Base-by-base conservation (phyloP, 768 basidiomycete genomes). In the Leucocoprinus birnbaumii region DNA sequence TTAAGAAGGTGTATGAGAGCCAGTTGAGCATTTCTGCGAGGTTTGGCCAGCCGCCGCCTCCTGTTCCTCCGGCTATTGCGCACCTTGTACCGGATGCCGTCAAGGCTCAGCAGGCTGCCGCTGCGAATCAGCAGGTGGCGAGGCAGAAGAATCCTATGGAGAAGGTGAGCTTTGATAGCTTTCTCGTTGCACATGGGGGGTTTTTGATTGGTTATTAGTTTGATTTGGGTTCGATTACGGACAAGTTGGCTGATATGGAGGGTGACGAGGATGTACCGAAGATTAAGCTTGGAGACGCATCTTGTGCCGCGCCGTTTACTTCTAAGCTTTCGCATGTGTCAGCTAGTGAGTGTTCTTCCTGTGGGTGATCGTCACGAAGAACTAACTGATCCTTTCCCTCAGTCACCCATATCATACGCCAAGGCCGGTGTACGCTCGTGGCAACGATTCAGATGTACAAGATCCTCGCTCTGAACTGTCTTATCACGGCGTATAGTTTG, bases 401-500 rank as follows among this genome's bases (percentile, higher is more conserved):
- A 95, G 94, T 99, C 63, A 89, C 91, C 18, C 94, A 96, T 66
- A 98, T 99, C 68, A 97, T 99, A 61, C 86, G 97, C 18, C 97
- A 98, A 72, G 97, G 97, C 21, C 91, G 97, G 25, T 98, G 97
- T 75, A 99, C 97, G 1, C 84, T 99, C 16, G 97, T 98, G 43
- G 97, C 97, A 2, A 99, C 97, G 2, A 89, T 96, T 51, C 97
- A 99, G 73, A 99, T 99, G 97, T 99, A 98, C 84, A 97, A 98
- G 77, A 99, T 99, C 61, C 77, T 99, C 35, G 97, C 96, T 1
- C 74, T 99, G 53, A 99, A 98, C 67, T 98, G 97, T 66, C 77
- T 99, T 40, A 99, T 98, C 71, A 96, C 95, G 2, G 97, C 97
- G n/a, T 98, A 96, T 74, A 95, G 92, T 67, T 77, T 98, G 58